Percentiles rank a stretch among this genome's conserved stretches.
phyloP scores from a whole-genome alignment of 2,329 filamentous ascomycete species.

The Trichoderma koningii region DNA sequence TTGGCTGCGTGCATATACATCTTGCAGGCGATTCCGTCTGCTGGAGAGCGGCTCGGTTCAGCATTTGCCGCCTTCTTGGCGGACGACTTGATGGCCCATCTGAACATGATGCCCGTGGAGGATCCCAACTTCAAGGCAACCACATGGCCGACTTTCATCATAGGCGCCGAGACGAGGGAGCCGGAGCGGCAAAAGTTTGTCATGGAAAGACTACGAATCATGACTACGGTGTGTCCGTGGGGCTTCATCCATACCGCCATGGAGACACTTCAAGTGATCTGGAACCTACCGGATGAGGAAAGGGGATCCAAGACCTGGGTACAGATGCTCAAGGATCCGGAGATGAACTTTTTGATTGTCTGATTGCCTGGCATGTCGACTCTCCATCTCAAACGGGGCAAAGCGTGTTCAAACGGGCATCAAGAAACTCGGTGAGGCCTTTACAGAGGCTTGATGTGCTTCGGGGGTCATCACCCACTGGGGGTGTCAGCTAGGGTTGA shows the following conservation, averaged over 20 bases:
- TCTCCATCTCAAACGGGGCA: not conserved
- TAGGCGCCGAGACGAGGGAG: slow-evolving; percentile 53
- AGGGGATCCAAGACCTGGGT: slow-evolving; percentile 45
- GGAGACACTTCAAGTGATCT: slow-evolving; percentile 49
- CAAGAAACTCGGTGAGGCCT: not conserved
- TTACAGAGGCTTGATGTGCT: not conserved
- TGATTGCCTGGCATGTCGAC: slow-evolving; percentile 37
- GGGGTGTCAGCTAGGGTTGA: not conserved
- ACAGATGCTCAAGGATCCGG: slow-evolving; percentile 45
- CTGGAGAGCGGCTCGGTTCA: slow-evolving; percentile 33
- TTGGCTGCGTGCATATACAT: slow-evolving; percentile 51
- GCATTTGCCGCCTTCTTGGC: slow-evolving; percentile 41
- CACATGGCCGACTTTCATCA: slow-evolving; percentile 59
- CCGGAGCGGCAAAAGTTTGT: slow-evolving; percentile 50
- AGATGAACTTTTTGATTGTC: slow-evolving; percentile 49
- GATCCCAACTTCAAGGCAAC: slow-evolving; percentile 59
- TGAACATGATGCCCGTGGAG: slow-evolving; percentile 50
- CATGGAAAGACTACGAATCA: slow-evolving; percentile 46
- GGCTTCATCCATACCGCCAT: slow-evolving; percentile 52
- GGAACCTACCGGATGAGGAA: slow-evolving; percentile 43
- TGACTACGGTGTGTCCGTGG: slow-evolving; percentile 49
- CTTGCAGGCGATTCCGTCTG: slow-evolving; percentile 42
- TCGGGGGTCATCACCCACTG: no score
- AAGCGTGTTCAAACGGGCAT: not conserved
- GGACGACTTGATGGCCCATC: slow-evolving; percentile 49